A percentile compares a stretch with the other conserved stretches of the same genome.
Evolutionary conservation across 2,329 filamentous ascomycete genomes (phyloP).

Genomic region (Sporothrix humicola): DNA sequence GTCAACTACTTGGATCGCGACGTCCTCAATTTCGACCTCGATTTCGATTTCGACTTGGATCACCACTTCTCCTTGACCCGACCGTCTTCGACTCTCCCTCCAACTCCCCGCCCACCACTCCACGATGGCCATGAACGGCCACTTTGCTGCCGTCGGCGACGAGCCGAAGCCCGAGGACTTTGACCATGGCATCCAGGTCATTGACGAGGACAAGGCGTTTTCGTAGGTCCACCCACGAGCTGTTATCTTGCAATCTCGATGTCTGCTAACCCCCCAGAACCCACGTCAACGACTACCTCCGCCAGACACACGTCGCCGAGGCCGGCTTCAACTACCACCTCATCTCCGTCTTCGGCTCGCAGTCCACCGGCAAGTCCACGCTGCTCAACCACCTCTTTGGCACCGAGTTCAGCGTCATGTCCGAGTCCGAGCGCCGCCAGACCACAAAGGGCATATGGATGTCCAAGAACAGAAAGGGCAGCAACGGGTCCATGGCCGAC

Average conservation of each 20-base stretch:
- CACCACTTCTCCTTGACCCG: neutral
- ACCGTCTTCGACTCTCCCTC: neutral
- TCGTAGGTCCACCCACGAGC: constrained; percentile 66
- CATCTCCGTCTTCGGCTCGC: constrained; percentile 97
- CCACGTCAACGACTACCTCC: constrained; percentile 81
- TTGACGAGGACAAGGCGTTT: constrained; percentile 95
- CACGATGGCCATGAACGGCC: constrained; percentile 70
- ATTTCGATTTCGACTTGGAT: no score
- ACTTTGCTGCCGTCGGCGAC: constrained; percentile 76
- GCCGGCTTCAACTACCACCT: constrained; percentile 99
- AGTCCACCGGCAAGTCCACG: constrained; percentile 98
- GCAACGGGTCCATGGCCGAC: constrained; percentile 63
- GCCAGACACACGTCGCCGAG: constrained; percentile 76
- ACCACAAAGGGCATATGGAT: constrained; percentile 99
- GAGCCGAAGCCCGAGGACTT: constrained; percentile 70
- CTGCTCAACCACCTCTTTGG: constrained; percentile 95
- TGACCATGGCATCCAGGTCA: constrained; percentile 94
- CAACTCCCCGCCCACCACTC: neutral
- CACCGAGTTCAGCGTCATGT: constrained; percentile 97
- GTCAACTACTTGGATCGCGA: neutral
- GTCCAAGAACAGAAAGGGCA: constrained; percentile 84
- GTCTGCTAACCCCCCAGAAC: constrained; percentile 56
- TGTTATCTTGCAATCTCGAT: neutral
- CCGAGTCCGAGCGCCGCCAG: constrained; percentile 89
- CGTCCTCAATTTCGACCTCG: neutral